Evolutionary conservation across 345 rosid genomes (phyloP).

Genomic region (Eucalyptus cloeziana): DNA sequence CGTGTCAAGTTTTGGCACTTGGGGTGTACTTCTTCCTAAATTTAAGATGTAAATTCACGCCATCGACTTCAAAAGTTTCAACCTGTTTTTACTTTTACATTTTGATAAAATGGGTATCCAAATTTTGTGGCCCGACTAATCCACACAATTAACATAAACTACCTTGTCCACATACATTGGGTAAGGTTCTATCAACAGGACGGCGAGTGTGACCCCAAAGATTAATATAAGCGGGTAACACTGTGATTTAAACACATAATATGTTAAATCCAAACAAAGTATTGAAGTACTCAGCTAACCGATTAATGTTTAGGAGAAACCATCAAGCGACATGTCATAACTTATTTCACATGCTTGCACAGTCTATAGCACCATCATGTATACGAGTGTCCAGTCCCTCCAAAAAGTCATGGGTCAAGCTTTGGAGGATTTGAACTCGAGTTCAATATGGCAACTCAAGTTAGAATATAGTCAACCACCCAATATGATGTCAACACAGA

Average conservation of each 20-base stretch:
- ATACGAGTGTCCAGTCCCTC: neutral
- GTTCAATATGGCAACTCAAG: neutral
- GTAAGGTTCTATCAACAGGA: neutral
- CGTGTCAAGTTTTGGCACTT: too few relatives aligned
- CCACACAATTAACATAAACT: neutral
- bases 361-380: neutral
- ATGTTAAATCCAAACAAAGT: neutral
- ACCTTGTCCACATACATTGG: neutral
- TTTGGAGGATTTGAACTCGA: neutral
- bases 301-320: neutral
- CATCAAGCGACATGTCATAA: neutral
- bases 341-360: neutral
- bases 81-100: neutral
- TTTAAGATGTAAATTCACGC: neutral
- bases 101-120: neutral
- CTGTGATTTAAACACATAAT: neutral
- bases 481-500: neutral
- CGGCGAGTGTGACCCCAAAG: neutral
- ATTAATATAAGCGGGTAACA: neutral
- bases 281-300: neutral
- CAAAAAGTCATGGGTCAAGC: neutral
- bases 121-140: neutral
- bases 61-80: neutral
- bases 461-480: neutral
- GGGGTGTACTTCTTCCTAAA: neutral